A percentile compares a stretch with the other conserved stretches of the same genome.
Evolutionary conservation across 176 grass and related monocot species (phyloP).

Genomic region (Musa itinerans): DNA sequence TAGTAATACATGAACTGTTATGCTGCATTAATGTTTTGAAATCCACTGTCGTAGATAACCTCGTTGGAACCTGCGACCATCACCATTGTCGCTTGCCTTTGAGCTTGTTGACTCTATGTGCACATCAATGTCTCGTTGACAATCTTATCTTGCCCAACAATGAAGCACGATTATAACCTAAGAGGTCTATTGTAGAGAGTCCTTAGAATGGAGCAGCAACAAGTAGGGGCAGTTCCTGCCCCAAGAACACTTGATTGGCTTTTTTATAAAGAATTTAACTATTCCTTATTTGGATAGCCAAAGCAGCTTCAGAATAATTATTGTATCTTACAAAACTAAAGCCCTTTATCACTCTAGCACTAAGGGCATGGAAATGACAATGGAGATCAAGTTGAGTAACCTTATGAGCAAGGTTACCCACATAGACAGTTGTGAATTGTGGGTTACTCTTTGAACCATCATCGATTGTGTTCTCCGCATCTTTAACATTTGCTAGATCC

Average conservation of each 20-base stretch:
- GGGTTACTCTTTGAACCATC: conserved; percentile 76
- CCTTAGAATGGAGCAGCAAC: no score
- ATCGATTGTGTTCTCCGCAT: conserved; percentile 40
- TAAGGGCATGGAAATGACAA: conserved; percentile 52
- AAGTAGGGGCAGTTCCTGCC: conserved; percentile 62
- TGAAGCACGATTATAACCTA: conserved; percentile 57
- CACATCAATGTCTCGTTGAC: conserved; percentile 37
- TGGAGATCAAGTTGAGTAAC: conserved; percentile 56
- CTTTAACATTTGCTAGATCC: conserved; percentile 20
- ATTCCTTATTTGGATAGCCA: conserved; percentile 67
- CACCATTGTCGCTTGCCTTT: conserved; percentile 45
- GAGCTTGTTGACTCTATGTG: conserved; percentile 35
- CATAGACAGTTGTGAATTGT: conserved; percentile 80
- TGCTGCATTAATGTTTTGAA: conserved; percentile 35
- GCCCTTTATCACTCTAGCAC: conserved; percentile 45
- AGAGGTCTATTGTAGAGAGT: conserved; percentile 25
- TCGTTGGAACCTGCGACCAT: conserved; percentile 47
- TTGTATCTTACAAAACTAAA: conserved; percentile 81
- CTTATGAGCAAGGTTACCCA: conserved; percentile 81
- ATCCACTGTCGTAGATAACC: conserved; percentile 56
- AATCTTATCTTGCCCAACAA: conserved; percentile 54
- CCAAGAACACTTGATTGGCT: conserved; percentile 88
- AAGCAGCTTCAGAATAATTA: conserved; percentile 37
- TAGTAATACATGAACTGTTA: conserved; percentile 87
- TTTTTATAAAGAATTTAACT: conserved; percentile 46